Base-by-base conservation (phyloP, 768 basidiomycete genomes). In the Leccinum aurantiacum region DNA sequence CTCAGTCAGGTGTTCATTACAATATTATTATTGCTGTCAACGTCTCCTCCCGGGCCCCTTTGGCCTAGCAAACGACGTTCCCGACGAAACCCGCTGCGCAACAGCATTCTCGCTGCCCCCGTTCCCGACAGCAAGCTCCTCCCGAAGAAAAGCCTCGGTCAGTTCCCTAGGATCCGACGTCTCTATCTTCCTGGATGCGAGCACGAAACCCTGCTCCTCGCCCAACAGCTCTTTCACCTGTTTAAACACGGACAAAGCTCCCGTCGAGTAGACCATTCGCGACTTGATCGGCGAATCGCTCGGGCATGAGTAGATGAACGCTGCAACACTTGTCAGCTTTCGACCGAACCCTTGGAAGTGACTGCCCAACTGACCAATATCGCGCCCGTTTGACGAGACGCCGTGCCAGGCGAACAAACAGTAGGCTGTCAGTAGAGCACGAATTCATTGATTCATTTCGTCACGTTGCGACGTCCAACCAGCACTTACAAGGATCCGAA, bases 221-320 rank as follows among this genome's bases (percentile, higher is more conserved):
- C 75, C 74, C 61, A 84, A 78, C 2, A 88, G 68, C 5, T 73
- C 75, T 61, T 86, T 86, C 33, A 83, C 85, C 8, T 82, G 75
- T 54, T 80, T 78, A 66, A 83, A 88, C 7, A 88, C 79, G 19
- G 82, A 72, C 10, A 79, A 66, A 11, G 84, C 83, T 9, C 85
- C 87, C 2, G 89, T 87, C 0, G 93, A 92, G 75, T 95, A 96
- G 37, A 97, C 70, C 91, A 98, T 95, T 48, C 94, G 83, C 61
- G 87, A 79, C 68, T 92, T 93, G 75, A 97, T 81, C 1, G 91
- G 90, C 6, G 90, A 92, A 14, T 74, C 68, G 3, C 87, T 82
- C 0, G 95, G 95, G 71, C 95, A 98, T 19, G 90, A 90, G 74
- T 98, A 98, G 58, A 97, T 90, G 74, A 94, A 95, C 53, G 91